phyloP scores from a whole-genome alignment of 2,329 filamentous ascomycete species.

The Ceratocystis diversiconidia region DNA sequence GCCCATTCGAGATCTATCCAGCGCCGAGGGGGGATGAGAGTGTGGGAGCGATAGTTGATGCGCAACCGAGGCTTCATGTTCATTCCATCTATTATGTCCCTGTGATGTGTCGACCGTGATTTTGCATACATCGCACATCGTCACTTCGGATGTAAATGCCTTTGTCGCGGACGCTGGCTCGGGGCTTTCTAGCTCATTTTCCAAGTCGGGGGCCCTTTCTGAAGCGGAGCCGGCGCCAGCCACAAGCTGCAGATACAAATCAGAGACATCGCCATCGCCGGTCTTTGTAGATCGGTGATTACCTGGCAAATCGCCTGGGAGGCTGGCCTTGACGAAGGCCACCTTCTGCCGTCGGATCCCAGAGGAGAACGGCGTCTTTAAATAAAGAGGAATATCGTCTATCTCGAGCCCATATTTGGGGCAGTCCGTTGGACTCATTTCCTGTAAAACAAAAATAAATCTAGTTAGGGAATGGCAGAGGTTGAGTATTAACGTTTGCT shows the following conservation, averaged over 20 bases:
- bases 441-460: background rate
- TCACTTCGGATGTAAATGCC: background rate
- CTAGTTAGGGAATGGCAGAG: no score
- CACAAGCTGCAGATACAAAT: constrained; percentile 54
- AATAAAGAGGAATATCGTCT: constrained; percentile 39
- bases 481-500: no score
- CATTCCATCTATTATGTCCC: constrained; percentile 19
- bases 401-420: constrained; percentile 24
- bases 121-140: constrained; percentile 27
- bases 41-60: constrained; percentile 58
- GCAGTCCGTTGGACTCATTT: background rate
- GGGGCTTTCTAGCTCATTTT: background rate
- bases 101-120: constrained; percentile 24
- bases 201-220: constrained; percentile 6
- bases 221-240: constrained; percentile 29
- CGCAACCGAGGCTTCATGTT: constrained; percentile 48
- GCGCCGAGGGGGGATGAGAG: constrained; percentile 55
- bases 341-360: constrained; percentile 41
- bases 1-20: constrained; percentile 58
- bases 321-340: constrained; percentile 42
- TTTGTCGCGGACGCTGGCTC: background rate
- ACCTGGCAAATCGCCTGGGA: constrained; percentile 22
- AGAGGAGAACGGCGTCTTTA: constrained; percentile 39
- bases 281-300: background rate
- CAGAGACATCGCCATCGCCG: constrained; percentile 21